Evolutionary conservation across 1,284 basidiomycete genomes (phyloP).

Genomic region (Phenoliferia sp.): DNA sequence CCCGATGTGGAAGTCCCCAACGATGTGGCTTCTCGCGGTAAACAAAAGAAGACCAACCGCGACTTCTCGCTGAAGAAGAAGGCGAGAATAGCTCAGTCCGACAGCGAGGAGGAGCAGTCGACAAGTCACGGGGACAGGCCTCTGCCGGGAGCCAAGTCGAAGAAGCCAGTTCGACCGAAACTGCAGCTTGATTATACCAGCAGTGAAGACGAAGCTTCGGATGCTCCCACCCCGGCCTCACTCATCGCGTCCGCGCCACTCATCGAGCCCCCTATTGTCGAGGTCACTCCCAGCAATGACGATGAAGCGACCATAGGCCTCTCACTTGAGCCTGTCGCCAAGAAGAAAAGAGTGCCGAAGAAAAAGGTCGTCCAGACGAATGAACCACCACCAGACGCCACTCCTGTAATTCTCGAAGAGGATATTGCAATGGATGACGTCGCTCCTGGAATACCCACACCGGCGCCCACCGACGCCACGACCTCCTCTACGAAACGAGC

Average conservation of each 20-base stretch:
- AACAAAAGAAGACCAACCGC: neutral
- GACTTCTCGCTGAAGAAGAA: constrained; percentile 3
- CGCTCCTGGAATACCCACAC: neutral
- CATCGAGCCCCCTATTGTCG: neutral
- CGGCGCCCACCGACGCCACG: neutral
- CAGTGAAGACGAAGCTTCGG: constrained; percentile 35
- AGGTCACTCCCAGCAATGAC: neutral
- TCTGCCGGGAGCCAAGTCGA: constrained; percentile 3
- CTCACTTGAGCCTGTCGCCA: neutral
- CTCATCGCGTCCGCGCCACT: neutral
- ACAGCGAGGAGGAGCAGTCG: neutral
- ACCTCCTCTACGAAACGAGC: neutral
- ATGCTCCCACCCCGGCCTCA: neutral
- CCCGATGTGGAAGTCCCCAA: neutral
- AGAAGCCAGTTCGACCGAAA: constrained; percentile 11
- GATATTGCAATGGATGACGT: constrained; percentile 18
- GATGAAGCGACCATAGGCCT: neutral
- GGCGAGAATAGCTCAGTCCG: neutral
- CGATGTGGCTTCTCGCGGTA: neutral
- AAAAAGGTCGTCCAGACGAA: neutral
- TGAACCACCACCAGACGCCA: neutral
- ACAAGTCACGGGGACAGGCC: neutral
- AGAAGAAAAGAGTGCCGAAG: constrained; percentile 4
- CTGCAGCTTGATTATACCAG: constrained; percentile 36
- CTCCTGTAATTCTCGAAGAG: neutral